A percentile compares a stretch with the other conserved stretches of the same genome.
Evolutionary conservation across 169 alveolate genomes (phyloP).

Genomic region (Theileria sp.): DNA sequence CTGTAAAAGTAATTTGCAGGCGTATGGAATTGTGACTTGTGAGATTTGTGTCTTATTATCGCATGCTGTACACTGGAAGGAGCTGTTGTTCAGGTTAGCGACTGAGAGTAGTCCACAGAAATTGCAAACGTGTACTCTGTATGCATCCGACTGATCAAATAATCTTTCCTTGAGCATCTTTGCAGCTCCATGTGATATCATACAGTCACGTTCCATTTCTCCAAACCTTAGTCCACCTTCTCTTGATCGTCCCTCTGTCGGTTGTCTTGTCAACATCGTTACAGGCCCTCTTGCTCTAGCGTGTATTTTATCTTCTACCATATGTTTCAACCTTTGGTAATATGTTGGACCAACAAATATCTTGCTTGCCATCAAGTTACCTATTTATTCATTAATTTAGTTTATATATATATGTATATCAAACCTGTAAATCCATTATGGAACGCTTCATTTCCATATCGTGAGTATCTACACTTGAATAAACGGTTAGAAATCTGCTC

Average conservation of each 20-base stretch:
- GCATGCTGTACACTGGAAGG: slow-evolving; percentile 90
- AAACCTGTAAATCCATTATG: slow-evolving; percentile 96
- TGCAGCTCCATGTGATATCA: slow-evolving; percentile 99
- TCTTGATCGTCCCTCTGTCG: slow-evolving; percentile 98
- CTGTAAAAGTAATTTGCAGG: slow-evolving; percentile 95
- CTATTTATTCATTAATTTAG: slow-evolving; percentile 14
- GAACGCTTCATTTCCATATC: slow-evolving; percentile 98
- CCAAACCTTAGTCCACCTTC: slow-evolving; percentile 99
- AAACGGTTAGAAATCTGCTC: slow-evolving; percentile 95
- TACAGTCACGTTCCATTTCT: slow-evolving; percentile 99
- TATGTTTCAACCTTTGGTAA: slow-evolving; percentile 97
- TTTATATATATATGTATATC: background rate
- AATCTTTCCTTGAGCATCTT: slow-evolving; percentile 98
- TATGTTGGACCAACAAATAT: slow-evolving; percentile 99
- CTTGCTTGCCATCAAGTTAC: slow-evolving; percentile 82
- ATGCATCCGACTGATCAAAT: slow-evolving; percentile 97
- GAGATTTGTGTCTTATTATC: slow-evolving; percentile 87
- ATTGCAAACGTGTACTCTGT: slow-evolving; percentile 98
- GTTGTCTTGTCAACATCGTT: slow-evolving; percentile 98
- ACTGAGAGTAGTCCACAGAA: slow-evolving; percentile 93
- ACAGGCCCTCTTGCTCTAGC: slow-evolving; percentile 99
- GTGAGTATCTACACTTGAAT: slow-evolving; percentile 94
- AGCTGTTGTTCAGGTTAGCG: slow-evolving; percentile 90
- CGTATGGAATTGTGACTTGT: slow-evolving; percentile 96
- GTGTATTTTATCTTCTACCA: slow-evolving; percentile 99